A percentile compares a stretch with the other conserved stretches of the same genome.
These are phyloP conservation scores for Secale cereale DNA, from an alignment of 176 grass and related monocot genomes.

Conservation along the genomic window DNA sequence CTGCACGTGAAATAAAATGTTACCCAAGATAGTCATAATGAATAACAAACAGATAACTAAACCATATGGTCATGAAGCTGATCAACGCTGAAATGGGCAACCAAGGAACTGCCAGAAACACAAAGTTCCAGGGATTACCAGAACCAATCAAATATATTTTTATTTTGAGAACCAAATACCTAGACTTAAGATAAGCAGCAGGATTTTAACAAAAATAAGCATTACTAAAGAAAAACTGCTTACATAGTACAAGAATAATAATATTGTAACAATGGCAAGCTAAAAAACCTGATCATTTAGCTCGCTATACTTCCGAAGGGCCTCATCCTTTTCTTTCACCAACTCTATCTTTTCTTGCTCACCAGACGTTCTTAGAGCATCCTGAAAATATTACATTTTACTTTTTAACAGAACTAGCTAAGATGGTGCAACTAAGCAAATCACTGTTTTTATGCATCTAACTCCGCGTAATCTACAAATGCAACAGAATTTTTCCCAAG, in stretches of 20 bases:
- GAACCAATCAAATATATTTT: not conserved
- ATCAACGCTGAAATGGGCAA: not conserved
- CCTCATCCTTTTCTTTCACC: conserved; percentile 62
- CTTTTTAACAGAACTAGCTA: not conserved
- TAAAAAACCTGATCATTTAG: conserved; percentile 83
- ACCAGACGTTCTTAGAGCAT: conserved; percentile 50
- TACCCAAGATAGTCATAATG: not conserved
- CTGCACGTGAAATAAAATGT: conserved; percentile 32
- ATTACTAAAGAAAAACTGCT: not conserved
- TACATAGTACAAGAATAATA: not conserved
- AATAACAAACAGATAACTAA: conserved; percentile 7
- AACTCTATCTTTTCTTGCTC: conserved; percentile 79
- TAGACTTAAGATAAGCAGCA: not conserved
- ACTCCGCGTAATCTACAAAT: not conserved
- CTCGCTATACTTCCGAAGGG: conserved; percentile 76
- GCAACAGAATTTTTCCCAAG: not conserved
- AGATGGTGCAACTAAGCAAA: conserved; percentile 9
- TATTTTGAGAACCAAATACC: not conserved
- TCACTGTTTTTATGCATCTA: not conserved
- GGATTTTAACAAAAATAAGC: not conserved
- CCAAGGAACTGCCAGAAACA: not conserved
- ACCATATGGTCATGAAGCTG: not conserved
- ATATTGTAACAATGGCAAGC: not conserved
- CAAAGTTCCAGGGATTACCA: not conserved
- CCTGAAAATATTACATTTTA: conserved; percentile 35